phyloP scores from a whole-genome alignment of 345 rosid genomes.

The Citrus glauca region DNA sequence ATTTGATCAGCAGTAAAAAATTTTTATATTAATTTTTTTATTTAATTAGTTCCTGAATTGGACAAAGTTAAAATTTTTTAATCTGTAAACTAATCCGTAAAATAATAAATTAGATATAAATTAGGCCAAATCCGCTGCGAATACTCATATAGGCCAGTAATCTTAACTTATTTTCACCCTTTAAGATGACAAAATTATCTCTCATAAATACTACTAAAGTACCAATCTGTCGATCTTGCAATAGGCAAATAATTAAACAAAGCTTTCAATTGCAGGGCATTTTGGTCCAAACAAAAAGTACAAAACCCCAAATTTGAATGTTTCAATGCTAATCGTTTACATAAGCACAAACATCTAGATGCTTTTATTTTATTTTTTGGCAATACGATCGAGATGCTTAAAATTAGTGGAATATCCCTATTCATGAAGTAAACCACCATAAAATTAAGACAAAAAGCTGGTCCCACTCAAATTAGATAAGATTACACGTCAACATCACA shows the following conservation, averaged over 20 bases:
- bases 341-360: background rate
- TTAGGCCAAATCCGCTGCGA: too few relatives aligned
- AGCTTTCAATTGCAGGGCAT: background rate
- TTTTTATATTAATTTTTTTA: too few relatives aligned
- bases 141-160: background rate
- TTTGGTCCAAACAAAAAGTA: background rate
- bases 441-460: background rate
- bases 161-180: background rate
- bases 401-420: background rate
- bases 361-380: too few relatives aligned
- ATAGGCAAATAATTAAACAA: background rate
- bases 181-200: background rate
- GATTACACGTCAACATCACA: background rate
- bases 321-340: background rate
- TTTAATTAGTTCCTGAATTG: too few relatives aligned
- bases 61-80: too few relatives aligned
- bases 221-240: too few relatives aligned
- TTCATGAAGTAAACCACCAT: background rate
- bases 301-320: background rate
- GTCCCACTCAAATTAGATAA: constrained; percentile 4
- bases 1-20: too few relatives aligned
- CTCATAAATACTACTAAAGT: background rate
- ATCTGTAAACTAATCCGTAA: too few relatives aligned
- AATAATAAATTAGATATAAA: too few relatives aligned
- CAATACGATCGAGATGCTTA: background rate